A percentile compares a stretch with the other conserved stretches of the same genome.
These are phyloP conservation scores for Exsudoporus frostii DNA, from an alignment of 768 basidiomycete species.

Conservation along the genomic window DNA sequence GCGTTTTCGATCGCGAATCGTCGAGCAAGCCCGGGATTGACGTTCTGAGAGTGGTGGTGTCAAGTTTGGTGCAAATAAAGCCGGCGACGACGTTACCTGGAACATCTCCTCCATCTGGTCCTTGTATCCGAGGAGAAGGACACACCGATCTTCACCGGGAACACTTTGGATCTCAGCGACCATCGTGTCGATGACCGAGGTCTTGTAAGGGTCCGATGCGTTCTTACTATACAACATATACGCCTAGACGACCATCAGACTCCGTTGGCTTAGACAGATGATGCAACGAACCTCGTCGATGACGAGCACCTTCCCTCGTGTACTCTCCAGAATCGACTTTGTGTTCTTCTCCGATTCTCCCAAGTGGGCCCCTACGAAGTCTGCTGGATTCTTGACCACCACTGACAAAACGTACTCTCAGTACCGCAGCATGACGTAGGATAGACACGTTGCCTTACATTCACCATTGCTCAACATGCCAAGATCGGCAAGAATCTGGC, in stretches of 20 bases:
- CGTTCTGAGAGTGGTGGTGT: constrained; percentile 45
- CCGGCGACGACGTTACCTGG: constrained; percentile 42
- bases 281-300: constrained; percentile 57
- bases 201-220: constrained; percentile 52
- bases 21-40: constrained; percentile 65
- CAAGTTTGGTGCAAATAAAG: neutral
- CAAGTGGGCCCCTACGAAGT: constrained; percentile 57
- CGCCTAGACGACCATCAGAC: constrained; percentile 40
- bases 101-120: constrained; percentile 72
- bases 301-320: constrained; percentile 63
- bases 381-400: constrained; percentile 64
- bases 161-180: constrained; percentile 71
- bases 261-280: neutral
- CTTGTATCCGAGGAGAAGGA: constrained; percentile 64
- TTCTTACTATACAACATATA: constrained; percentile 60
- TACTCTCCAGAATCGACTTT: constrained; percentile 57
- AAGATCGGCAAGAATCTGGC: constrained; percentile 58
- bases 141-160: constrained; percentile 69
- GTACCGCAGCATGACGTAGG: neutral
- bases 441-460: constrained; percentile 39
- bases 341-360: constrained; percentile 65
- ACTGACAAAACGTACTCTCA: constrained; percentile 36
- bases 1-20: constrained; percentile 69
- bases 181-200: constrained; percentile 70
- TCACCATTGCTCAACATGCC: constrained; percentile 69